Conservation (phyloP, 768 basidiomycete species). For the Boletus vinaceobasis region DNA sequence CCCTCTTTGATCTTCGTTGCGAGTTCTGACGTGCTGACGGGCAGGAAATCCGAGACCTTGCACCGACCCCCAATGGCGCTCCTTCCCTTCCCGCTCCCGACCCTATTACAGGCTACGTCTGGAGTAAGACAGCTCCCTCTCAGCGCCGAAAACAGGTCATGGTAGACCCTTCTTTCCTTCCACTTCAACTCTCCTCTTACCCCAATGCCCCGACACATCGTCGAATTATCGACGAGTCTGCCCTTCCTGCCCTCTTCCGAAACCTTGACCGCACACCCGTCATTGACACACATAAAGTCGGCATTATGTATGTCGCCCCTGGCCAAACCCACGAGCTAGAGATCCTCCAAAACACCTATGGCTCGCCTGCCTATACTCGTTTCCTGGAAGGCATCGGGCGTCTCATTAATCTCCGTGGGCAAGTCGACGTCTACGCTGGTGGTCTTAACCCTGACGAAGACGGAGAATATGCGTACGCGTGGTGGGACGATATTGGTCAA, state of each 20-base stretch:
- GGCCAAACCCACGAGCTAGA: constrained; percentile 83
- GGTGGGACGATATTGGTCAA: constrained; percentile 98
- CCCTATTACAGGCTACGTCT: constrained; percentile 81
- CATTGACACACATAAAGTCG: constrained; percentile 96
- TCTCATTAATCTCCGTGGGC: constrained; percentile 83
- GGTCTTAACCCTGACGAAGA: constrained; percentile 89
- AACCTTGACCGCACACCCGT: constrained; percentile 84
- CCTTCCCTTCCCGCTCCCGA: constrained; percentile 49
- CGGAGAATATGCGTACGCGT: constrained; percentile 96
- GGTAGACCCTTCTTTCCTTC: constrained; percentile 82
- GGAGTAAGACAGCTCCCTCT: constrained; percentile 83
- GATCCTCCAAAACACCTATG: constrained; percentile 86
- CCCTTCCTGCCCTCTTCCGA: constrained; percentile 56
- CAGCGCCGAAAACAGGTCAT: constrained; percentile 84
- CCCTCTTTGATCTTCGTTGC: background rate
- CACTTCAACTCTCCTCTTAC: constrained; percentile 81
- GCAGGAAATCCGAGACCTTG: constrained; percentile 24
- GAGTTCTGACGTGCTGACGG: constrained; percentile 4
- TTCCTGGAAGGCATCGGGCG: constrained; percentile 89
- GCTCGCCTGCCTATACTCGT: constrained; percentile 91
- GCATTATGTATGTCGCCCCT: constrained; percentile 92
- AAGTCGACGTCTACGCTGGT: constrained; percentile 89
- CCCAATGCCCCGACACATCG: constrained; percentile 42
- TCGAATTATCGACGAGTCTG: constrained; percentile 51
- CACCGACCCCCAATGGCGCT: background rate